Percentiles rank a stretch among this genome's conserved stretches.
These are phyloP conservation scores for Sclerotiophoma versabilis DNA, from an alignment of 2,329 filamentous ascomycete species.

Conservation along the genomic window DNA sequence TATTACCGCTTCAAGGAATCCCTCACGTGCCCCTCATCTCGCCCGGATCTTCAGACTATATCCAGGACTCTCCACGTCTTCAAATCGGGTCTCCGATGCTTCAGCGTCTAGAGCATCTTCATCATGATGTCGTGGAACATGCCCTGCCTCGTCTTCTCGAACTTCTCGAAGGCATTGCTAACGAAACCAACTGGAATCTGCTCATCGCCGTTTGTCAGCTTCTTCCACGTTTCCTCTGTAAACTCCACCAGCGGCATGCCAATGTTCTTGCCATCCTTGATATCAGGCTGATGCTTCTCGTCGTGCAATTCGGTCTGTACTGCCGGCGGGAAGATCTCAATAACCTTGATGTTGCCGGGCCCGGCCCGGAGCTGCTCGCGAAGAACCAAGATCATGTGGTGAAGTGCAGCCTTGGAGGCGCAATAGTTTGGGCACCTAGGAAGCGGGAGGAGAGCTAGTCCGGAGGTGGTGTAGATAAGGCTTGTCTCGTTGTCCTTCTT, in stretches of 20 bases:
- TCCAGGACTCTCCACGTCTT: background rate
- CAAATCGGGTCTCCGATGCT: background rate
- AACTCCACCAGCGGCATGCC: slow-evolving; percentile 64
- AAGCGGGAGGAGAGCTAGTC: slow-evolving; percentile 59
- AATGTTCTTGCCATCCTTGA: slow-evolving; percentile 57
- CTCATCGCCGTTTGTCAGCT: slow-evolving; percentile 57
- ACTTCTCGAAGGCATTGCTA: slow-evolving; percentile 52
- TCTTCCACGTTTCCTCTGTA: slow-evolving; percentile 57
- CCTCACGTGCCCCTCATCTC: too few relatives aligned
- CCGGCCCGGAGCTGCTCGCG: slow-evolving; percentile 59
- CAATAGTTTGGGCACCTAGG: slow-evolving; percentile 60
- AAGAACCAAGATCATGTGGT: slow-evolving; percentile 61
- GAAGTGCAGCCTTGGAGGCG: slow-evolving; percentile 63
- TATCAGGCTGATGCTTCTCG: slow-evolving; percentile 61
- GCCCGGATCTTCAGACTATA: background rate
- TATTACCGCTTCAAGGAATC: too few relatives aligned
- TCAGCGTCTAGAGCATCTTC: slow-evolving; percentile 20
- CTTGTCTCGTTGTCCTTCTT: slow-evolving; percentile 53
- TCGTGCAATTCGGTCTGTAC: slow-evolving; percentile 66
- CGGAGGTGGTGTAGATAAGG: slow-evolving; percentile 59
- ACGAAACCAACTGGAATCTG: slow-evolving; percentile 60
- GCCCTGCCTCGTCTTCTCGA: slow-evolving; percentile 59
- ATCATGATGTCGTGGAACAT: slow-evolving; percentile 35
- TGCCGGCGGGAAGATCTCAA: slow-evolving; percentile 63
- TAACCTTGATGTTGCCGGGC: slow-evolving; percentile 58